Evolutionary conservation across 495 filamentous ascomycete genomes (phyloP).

Genomic region (Lasiosphaeria hispida): DNA sequence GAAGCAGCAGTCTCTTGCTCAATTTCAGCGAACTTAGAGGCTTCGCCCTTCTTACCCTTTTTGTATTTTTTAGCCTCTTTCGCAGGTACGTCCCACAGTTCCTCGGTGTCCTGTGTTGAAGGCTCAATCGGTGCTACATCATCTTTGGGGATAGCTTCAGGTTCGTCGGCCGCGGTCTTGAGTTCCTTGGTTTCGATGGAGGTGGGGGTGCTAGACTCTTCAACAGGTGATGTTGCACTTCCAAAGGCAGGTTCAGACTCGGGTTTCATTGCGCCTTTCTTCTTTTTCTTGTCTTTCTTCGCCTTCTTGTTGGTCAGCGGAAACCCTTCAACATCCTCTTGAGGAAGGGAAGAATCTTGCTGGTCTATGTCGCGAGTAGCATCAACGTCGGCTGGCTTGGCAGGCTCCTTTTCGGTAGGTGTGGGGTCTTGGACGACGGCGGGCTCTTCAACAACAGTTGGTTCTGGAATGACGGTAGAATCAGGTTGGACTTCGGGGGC

Average conservation of each 20-base stretch:
- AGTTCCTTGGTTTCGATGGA: not conserved
- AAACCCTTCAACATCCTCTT: not conserved
- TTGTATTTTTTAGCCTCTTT: conserved; percentile 38
- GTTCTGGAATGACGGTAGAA: no score
- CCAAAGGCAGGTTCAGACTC: conserved; percentile 14
- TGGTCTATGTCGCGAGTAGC: not conserved
- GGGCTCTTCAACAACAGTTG: not conserved
- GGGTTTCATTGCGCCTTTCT: conserved; percentile 9
- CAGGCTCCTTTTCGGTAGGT: not conserved
- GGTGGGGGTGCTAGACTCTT: not conserved
- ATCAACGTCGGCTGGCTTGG: not conserved
- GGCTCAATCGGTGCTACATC: not conserved
- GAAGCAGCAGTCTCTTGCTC: conserved; percentile 16
- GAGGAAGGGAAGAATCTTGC: no score
- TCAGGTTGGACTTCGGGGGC: no score
- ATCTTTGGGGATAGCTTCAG: not conserved
- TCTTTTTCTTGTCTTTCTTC: conserved; percentile 27
- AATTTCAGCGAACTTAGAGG: not conserved
- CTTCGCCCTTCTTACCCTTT: conserved; percentile 20
- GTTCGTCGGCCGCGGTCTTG: not conserved
- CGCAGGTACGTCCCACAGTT: not conserved
- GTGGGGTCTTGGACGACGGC: not conserved
- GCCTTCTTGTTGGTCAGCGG: conserved; percentile 15
- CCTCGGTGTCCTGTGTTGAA: not conserved
- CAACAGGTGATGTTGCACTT: not conserved